phyloP scores from a whole-genome alignment of 2,329 filamentous ascomycete species.

The Cylindrodendrum hubeiense region DNA sequence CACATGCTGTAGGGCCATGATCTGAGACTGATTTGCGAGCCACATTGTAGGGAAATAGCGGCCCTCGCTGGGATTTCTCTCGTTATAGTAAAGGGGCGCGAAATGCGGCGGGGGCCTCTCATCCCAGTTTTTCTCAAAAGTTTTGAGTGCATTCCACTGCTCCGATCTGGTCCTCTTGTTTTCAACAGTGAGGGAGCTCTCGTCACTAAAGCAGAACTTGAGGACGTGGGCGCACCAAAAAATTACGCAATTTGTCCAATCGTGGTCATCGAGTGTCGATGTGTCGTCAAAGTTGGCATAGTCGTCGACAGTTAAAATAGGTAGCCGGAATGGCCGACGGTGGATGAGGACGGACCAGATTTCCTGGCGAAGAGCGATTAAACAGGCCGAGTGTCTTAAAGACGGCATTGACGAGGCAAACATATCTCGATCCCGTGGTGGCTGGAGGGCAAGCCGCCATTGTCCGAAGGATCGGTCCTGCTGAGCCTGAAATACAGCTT shows the following conservation, averaged over 20 bases:
- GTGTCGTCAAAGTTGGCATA: conserved; percentile 24
- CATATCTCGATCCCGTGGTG: conserved; percentile 22
- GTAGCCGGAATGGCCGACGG: conserved; percentile 26
- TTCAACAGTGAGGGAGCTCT: not conserved
- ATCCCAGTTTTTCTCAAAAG: conserved; percentile 25
- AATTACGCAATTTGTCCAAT: conserved; percentile 31
- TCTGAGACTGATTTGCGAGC: conserved; percentile 26
- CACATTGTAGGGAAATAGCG: conserved; percentile 24
- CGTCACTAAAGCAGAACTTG: conserved; percentile 27
- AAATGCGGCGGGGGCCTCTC: conserved; percentile 23
- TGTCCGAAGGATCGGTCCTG: conserved; percentile 18
- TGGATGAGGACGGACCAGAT: conserved; percentile 32
- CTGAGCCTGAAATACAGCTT: conserved; percentile 27
- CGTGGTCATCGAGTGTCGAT: conserved; percentile 20
- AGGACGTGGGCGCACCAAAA: conserved; percentile 29
- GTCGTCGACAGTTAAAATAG: conserved; percentile 21
- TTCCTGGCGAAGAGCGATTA: conserved; percentile 29
- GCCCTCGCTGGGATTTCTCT: conserved; percentile 14
- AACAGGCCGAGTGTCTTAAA: conserved; percentile 25
- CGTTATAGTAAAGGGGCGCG: conserved; percentile 19
- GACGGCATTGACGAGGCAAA: conserved; percentile 27
- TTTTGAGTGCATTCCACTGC: conserved; percentile 25
- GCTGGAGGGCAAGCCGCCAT: conserved; percentile 20
- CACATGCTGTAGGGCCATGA: conserved; percentile 31
- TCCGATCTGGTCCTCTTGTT: not conserved